These are phyloP conservation scores for Coemansia sp. DNA, from an alignment of 371 early-diverging fungal genomes.

Conservation along the genomic window DNA sequence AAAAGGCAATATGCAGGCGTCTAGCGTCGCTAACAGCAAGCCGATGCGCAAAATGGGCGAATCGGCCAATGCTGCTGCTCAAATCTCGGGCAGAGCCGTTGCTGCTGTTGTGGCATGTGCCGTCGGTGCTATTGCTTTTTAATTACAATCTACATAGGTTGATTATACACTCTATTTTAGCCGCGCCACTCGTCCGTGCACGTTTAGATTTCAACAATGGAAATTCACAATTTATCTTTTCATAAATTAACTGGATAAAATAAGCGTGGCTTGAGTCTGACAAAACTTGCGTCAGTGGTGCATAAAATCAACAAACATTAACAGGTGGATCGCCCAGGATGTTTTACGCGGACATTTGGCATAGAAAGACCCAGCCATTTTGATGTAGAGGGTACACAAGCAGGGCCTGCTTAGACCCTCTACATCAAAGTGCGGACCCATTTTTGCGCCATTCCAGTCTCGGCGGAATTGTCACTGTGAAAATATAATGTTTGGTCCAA, in stretches of 20 bases:
- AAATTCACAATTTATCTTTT: not conserved
- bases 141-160: not conserved
- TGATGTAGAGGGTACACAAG: too few species aligned
- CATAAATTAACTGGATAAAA: not conserved
- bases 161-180: not conserved
- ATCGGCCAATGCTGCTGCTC: slow-evolving; percentile 3
- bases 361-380: not conserved
- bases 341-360: not conserved
- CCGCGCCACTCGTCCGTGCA: too few species aligned
- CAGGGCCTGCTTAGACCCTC: too few species aligned
- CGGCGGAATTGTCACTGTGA: slow-evolving; percentile 1
- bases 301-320: not conserved
- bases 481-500: not conserved
- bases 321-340: not conserved
- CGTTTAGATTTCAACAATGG: too few species aligned
- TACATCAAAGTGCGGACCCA: not conserved
- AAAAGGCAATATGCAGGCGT: not conserved
- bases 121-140: not conserved
- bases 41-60: slow-evolving; percentile 5
- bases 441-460: not conserved
- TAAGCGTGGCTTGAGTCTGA: not conserved
- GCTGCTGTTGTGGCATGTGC: slow-evolving; percentile 1
- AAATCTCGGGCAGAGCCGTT: not conserved
- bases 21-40: slow-evolving; percentile 2
- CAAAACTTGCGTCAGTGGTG: not conserved